These are phyloP conservation scores for Ustilago loliicola DNA, from an alignment of 1,284 basidiomycete genomes.

Conservation along the genomic window DNA sequence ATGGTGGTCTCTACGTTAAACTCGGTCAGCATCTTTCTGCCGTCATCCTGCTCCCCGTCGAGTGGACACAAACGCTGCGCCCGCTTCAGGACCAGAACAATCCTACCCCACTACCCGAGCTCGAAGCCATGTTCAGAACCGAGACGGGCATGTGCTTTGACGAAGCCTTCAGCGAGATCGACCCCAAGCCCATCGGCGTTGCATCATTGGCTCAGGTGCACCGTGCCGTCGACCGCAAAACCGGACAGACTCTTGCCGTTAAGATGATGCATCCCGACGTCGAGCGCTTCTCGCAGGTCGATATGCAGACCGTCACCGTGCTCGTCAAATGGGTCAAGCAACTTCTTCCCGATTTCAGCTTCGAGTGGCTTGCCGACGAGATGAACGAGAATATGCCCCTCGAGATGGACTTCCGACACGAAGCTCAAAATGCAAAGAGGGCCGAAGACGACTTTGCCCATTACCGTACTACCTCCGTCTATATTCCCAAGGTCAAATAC, in stretches of 20 bases:
- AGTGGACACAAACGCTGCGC: slow-evolving; percentile 77
- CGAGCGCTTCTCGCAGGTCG: slow-evolving; percentile 91
- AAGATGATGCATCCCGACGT: slow-evolving; percentile 98
- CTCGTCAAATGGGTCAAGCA: slow-evolving; percentile 84
- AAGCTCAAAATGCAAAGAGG: slow-evolving; percentile 85
- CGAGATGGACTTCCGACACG: slow-evolving; percentile 93
- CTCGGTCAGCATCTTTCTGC: slow-evolving; percentile 76
- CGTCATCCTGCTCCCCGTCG: slow-evolving; percentile 81
- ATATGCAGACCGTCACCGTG: slow-evolving; percentile 75
- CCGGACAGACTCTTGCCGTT: slow-evolving; percentile 80
- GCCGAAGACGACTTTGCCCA: slow-evolving; percentile 80
- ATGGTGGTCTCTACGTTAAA: slow-evolving; percentile 95
- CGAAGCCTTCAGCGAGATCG: slow-evolving; percentile 78
- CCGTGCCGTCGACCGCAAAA: slow-evolving; percentile 78
- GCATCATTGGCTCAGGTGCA: slow-evolving; percentile 96
- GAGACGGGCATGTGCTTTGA: slow-evolving; percentile 68
- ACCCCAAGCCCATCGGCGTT: slow-evolving; percentile 91
- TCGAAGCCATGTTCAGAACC: slow-evolving; percentile 66
- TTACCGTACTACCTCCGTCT: slow-evolving; percentile 76
- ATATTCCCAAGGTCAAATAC: slow-evolving; percentile 88
- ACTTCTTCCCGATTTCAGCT: slow-evolving; percentile 84
- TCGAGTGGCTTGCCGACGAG: slow-evolving; percentile 68
- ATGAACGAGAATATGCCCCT: slow-evolving; percentile 81
- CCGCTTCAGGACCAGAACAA: slow-evolving; percentile 73
- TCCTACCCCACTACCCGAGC: slow-evolving; percentile 67